A percentile compares a stretch with the other conserved stretches of the same genome.
phyloP scores from a whole-genome alignment of 768 basidiomycete species.

The Cyclocybe aegerita region DNA sequence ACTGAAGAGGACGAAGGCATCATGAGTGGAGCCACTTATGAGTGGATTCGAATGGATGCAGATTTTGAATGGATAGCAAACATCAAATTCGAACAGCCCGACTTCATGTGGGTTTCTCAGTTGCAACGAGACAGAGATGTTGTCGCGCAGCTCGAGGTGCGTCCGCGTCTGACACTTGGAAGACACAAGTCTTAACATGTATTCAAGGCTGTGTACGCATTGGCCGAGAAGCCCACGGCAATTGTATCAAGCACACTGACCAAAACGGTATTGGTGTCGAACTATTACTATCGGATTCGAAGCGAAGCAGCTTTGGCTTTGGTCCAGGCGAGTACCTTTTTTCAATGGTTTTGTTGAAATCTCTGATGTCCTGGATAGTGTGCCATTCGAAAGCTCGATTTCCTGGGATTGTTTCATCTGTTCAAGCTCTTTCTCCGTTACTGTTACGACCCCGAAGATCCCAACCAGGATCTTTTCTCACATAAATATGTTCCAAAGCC shows the following conservation, averaged over 20 bases:
- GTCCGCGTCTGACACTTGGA: constrained; percentile 20
- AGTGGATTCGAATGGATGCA: constrained; percentile 99
- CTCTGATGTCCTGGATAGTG: constrained; percentile 50
- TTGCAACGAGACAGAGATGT: constrained; percentile 95
- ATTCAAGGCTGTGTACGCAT: constrained; percentile 81
- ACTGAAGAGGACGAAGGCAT: constrained; percentile 91
- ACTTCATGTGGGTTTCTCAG: constrained; percentile 99
- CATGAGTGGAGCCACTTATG: constrained; percentile 96
- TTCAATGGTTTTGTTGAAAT: constrained; percentile 4
- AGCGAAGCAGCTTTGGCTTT: constrained; percentile 91
- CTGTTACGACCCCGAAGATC: constrained; percentile 86
- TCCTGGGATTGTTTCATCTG: constrained; percentile 90
- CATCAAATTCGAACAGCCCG: constrained; percentile 90
- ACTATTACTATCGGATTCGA: constrained; percentile 95
- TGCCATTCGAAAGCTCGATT: constrained; percentile 78
- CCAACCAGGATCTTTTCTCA: constrained; percentile 77
- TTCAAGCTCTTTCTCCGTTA: constrained; percentile 93
- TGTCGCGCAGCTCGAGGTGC: constrained; percentile 93
- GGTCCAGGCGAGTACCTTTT: constrained; percentile 58
- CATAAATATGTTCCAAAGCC: constrained; percentile 93
- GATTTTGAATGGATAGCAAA: constrained; percentile 99
- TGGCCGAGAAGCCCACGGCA: constrained; percentile 76
- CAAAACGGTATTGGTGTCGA: constrained; percentile 90
- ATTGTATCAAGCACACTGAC: constrained; percentile 91
- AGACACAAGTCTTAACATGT: neutral